These are phyloP conservation scores for Elymus sibiricus DNA, from an alignment of 176 grass and related monocot species.

Conservation along the genomic window DNA sequence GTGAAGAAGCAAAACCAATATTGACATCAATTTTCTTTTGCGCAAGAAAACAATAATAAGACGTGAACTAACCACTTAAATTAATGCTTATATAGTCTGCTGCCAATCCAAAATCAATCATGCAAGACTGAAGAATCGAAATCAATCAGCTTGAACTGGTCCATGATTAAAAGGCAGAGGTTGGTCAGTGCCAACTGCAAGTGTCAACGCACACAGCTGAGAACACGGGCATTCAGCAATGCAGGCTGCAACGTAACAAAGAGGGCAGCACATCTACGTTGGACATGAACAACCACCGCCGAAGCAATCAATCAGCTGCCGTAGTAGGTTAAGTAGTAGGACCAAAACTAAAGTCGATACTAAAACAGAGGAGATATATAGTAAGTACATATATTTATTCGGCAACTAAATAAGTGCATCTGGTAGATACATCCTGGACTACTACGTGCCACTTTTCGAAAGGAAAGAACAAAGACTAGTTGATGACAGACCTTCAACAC, in stretches of 20 bases:
- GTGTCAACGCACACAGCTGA: not conserved
- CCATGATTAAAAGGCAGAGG: not conserved
- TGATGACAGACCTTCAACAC: conserved; percentile 5
- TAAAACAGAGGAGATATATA: too few species aligned
- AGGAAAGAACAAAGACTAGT: too few species aligned
- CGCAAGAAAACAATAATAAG: not conserved
- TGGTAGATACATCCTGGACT: not conserved
- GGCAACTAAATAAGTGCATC: not conserved
- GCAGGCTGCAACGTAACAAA: too few species aligned
- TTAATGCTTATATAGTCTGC: not conserved
- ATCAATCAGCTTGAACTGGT: conserved; percentile 4
- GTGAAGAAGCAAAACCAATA: not conserved
- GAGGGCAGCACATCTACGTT: too few species aligned
- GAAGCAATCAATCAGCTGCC: conserved; percentile 20
- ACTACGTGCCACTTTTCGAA: not conserved
- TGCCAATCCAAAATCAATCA: not conserved
- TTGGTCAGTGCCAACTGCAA: too few species aligned
- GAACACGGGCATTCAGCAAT: not conserved
- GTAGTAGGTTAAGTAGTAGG: conserved; percentile 15
- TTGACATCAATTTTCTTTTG: not conserved
- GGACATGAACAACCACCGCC: not conserved
- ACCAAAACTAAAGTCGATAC: not conserved
- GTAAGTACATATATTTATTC: not conserved
- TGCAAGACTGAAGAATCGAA: not conserved
- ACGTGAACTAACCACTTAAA: not conserved